Conservation (phyloP, 2,329 filamentous ascomycete genomes). For the Penicillium digitatum region DNA sequence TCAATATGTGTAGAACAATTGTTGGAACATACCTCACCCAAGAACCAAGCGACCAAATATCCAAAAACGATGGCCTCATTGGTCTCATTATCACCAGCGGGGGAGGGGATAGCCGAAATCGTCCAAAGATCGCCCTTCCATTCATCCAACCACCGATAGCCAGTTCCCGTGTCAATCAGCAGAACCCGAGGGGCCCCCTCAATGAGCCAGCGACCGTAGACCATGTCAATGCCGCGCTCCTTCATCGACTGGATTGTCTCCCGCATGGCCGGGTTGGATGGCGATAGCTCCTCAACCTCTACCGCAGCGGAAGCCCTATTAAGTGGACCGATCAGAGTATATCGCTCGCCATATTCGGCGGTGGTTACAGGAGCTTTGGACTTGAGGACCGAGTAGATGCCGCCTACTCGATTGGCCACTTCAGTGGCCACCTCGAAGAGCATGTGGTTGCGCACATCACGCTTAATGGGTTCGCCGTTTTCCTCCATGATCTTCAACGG, state of each 20-base stretch:
- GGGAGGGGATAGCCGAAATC: conserved; percentile 86
- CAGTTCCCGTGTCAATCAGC: conserved; percentile 90
- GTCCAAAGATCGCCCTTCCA: conserved; percentile 98
- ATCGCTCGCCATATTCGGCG: conserved; percentile 95
- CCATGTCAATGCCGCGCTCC: conserved; percentile 79
- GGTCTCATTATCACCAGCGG: conserved; percentile 85
- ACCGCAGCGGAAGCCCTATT: conserved; percentile 93
- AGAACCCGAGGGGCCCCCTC: conserved; percentile 91
- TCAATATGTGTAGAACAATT: not conserved
- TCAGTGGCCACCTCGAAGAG: conserved; percentile 97
- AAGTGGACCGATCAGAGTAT: conserved; percentile 90
- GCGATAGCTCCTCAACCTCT: conserved; percentile 90
- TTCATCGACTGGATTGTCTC: conserved; percentile 89
- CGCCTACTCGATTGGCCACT: conserved; percentile 95
- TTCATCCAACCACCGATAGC: conserved; percentile 85
- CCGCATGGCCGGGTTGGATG: conserved; percentile 72
- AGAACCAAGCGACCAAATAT: conserved; percentile 95
- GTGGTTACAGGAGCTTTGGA: conserved; percentile 98
- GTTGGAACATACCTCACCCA: conserved; percentile 74
- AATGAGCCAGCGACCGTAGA: conserved; percentile 96
- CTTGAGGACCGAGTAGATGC: conserved; percentile 98
- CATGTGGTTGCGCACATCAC: conserved; percentile 89
- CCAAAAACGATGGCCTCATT: conserved; percentile 98
- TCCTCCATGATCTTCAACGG: conserved; percentile 71
- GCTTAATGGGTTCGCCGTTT: conserved; percentile 56